Base-by-base conservation (phyloP, 2,329 filamentous ascomycete genomes). In the Colletotrichum lini region DNA sequence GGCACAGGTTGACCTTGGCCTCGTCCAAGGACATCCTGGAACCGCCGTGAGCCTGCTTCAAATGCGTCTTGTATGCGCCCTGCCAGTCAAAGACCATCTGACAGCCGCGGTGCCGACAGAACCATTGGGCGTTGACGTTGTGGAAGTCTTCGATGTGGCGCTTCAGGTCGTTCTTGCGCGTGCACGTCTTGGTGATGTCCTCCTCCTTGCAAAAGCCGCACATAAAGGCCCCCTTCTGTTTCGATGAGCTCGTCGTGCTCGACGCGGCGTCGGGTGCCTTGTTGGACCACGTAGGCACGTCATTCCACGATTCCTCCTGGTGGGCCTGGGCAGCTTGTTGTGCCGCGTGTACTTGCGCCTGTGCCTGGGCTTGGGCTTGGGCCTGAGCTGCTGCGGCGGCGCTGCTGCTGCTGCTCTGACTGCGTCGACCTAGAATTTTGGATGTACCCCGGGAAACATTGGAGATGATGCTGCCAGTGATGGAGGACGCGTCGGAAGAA, bases 141-240 rank as follows among this genome's bases (percentile, higher is more conserved):
- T 86, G 85, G 62, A 85, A 85, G 71, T 85, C 81, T 65, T 85
- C 83, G 44, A 86, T 84, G 64, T 86, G 85, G 15, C 85, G 82
- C 74, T 86, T 86, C 58, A 86, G 77, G 67, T 86, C 85, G 70
- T 85, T 85, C 73, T 85, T 84, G 15, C 84, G 82, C 7, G 82
- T 84, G 72, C 83, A 85, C 4, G 83, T 83, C 74, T 84, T 82
- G 62, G 79, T 74, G 62, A 85, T 83, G 53, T 77, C 77, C 65
- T 80, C 80, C 73, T 85, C 84, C 47, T 79, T 79, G 74, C 84
- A 86, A 65, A 85, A 84, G 12, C 79, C 77, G 67, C 79, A 81
- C 67, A 81, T 81, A 72, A 84, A 79, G 7, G 80, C 78, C 13
- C 80, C 78, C 63, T 82, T 82, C 58, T 82, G 81, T 67, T 83